Conservation (phyloP, 495 filamentous ascomycete genomes). For the Neurospora sp. region DNA sequence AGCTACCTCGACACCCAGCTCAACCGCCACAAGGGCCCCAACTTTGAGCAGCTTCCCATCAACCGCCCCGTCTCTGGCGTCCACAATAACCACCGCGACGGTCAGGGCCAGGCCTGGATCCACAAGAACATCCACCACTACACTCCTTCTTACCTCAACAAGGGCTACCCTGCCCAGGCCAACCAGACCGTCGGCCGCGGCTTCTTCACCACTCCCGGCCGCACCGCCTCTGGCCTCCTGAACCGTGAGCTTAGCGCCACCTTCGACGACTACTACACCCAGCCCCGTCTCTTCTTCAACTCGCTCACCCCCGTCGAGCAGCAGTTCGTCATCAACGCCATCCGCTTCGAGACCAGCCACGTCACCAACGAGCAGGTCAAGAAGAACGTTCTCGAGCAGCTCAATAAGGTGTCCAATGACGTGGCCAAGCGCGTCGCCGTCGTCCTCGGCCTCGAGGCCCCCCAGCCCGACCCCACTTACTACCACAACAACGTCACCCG, state of each 20-base stretch:
- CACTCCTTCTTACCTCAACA: slow-evolving; percentile 58
- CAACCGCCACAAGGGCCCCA: slow-evolving; percentile 61
- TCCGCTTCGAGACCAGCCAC: slow-evolving; percentile 62
- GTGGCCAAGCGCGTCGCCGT: slow-evolving; percentile 55
- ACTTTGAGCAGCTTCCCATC: slow-evolving; percentile 69
- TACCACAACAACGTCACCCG: slow-evolving; percentile 63
- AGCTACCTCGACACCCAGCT: slow-evolving; percentile 69
- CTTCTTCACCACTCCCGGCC: slow-evolving; percentile 62
- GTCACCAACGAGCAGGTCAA: slow-evolving; percentile 46
- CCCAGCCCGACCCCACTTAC: slow-evolving; percentile 49
- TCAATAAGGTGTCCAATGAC: slow-evolving; percentile 63
- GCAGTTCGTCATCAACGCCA: slow-evolving; percentile 68
- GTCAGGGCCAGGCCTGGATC: slow-evolving; percentile 44
- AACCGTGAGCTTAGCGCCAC: slow-evolving; percentile 50
- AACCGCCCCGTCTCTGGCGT: slow-evolving; percentile 54
- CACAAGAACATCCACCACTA: slow-evolving; percentile 46
- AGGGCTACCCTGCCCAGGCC: slow-evolving; percentile 55
- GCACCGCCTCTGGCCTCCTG: slow-evolving; percentile 42
- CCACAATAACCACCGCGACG: slow-evolving; percentile 70
- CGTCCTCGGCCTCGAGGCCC: slow-evolving; percentile 49
- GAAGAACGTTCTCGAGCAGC: slow-evolving; percentile 54
- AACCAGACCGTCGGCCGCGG: slow-evolving; percentile 59
- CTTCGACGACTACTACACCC: slow-evolving; percentile 68
- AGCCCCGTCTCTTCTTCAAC: slow-evolving; percentile 70
- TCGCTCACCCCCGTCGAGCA: slow-evolving; percentile 59